Percentiles rank a stretch among this genome's conserved stretches.
phyloP scores from a whole-genome alignment of 768 basidiomycete genomes.

The Dictyophora rubrovolvata region DNA sequence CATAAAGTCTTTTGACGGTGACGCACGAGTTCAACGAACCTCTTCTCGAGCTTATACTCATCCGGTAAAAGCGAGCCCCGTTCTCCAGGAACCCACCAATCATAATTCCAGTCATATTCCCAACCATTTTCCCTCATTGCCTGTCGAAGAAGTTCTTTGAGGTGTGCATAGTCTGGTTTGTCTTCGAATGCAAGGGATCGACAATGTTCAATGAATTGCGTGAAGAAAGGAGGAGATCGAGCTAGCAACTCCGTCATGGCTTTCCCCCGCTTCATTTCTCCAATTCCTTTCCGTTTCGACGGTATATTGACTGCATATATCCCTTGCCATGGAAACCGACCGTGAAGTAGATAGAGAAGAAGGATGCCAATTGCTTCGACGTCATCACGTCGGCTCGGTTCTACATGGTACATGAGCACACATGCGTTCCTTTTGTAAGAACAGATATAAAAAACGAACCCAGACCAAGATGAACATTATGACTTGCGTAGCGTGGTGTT shows the following conservation, averaged over 20 bases:
- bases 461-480: constrained; percentile 11
- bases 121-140: background rate
- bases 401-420: too few species aligned
- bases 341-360: constrained; percentile 24
- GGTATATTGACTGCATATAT: constrained; percentile 8
- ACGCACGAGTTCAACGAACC: too few species aligned
- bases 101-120: constrained; percentile 4
- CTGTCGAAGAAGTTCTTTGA: constrained; percentile 12
- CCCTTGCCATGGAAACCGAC: constrained; percentile 23
- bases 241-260: background rate
- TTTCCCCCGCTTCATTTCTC: constrained; percentile 13
- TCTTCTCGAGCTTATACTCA: too few species aligned
- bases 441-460: too few species aligned
- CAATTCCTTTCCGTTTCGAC: constrained; percentile 4
- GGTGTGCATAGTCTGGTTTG: constrained; percentile 14
- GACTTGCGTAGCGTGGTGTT: constrained; percentile 12
- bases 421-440: too few species aligned
- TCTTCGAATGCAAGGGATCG: constrained; percentile 14
- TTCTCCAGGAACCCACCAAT: background rate
- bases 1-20: too few species aligned
- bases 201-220: constrained; percentile 13
- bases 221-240: constrained; percentile 12
- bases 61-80: background rate
- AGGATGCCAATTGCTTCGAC: constrained; percentile 28
- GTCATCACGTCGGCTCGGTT: constrained; percentile 21